Evolutionary conservation across 2,329 filamentous ascomycete species (phyloP), one percentile per base, ranked within the genome.

Genomic region (Arachnopeziza araneosa): DNA sequence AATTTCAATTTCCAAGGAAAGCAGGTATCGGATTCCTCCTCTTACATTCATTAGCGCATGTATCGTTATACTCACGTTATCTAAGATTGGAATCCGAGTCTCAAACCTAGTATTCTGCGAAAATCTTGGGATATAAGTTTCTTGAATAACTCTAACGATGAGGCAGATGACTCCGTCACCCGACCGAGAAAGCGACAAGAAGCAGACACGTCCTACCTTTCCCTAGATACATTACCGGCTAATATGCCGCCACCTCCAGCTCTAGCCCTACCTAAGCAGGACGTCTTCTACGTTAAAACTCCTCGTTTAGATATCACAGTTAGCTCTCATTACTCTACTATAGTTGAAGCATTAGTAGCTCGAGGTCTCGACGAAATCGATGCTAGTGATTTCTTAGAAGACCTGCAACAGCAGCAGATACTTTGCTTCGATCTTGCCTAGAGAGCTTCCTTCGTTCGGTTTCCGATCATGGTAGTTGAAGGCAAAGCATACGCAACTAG

Each of bases 1-100:
- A 10, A 55, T 44, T 55, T 44, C 14, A 22, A 12, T 55, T 55
- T 44, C 32, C 53, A 55, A 55, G 53, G 30, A 55, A 55, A 55
- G 26, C 53, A 55, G 53, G 53, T 55, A 55, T 48, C 21, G 10
- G 36, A 55, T 36, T 24, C 30, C 10, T 26, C 52, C n/a, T 54
- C 10, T 55, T 30, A 9, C n/a, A n/a, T 54, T 3, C 10, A 36
- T 44, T 55, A 44, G 53, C 30, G n/a, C 53, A 55, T 55, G 21
- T 55, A 55, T 55, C 14, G n/a, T 55, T 55, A 55, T 55, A 24
- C 53, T 55, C 6, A 55, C 53, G 26, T 55, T 55, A 12, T 55
- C 53, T 23, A 22, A 44, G 53, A 55, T 48, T 55, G 53, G 53
- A 24, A 55, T 22, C 53, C 6, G 30, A 55, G 26, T 24, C 53